These are phyloP conservation scores for Verbascum thapsus DNA, from an alignment of 257 asterid genomes.

Conservation along the genomic window DNA sequence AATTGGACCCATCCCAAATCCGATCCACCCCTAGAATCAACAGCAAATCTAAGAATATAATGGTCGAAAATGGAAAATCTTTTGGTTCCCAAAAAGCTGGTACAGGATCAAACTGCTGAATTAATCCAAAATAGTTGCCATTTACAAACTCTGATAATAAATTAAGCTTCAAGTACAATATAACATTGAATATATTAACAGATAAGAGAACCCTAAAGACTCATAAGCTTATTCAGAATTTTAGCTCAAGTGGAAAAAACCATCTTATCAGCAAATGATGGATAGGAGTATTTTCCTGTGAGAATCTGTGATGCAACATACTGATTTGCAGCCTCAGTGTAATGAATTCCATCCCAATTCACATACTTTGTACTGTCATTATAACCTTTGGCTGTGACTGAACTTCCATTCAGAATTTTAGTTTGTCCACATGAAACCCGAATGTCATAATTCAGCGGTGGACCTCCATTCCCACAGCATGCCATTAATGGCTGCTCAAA, in stretches of 20 bases:
- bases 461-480: slow-evolving; percentile 95
- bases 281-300: slow-evolving; percentile 86
- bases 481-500: slow-evolving; percentile 88
- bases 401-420: slow-evolving; percentile 69
- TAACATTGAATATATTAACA: too few relatives aligned
- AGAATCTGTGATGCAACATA: slow-evolving; percentile 75
- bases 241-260: slow-evolving; percentile 73
- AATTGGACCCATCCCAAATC: too few relatives aligned
- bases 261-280: slow-evolving; percentile 76
- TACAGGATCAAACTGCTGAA: too few relatives aligned
- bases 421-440: slow-evolving; percentile 80
- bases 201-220: slow-evolving; percentile 25
- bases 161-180: too few relatives aligned
- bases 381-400: slow-evolving; percentile 77
- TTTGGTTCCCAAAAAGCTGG: too few relatives aligned
- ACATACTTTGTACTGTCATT: slow-evolving; percentile 70
- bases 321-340: slow-evolving; percentile 91
- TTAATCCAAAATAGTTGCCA: too few relatives aligned
- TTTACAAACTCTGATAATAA: too few relatives aligned
- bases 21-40: too few relatives aligned
- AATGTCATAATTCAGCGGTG: slow-evolving; percentile 85
- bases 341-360: slow-evolving; percentile 94
- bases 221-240: too few relatives aligned
- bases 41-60: too few relatives aligned
- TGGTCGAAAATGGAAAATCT: too few relatives aligned